These are phyloP conservation scores for Cordyceps farinosa DNA, from an alignment of 2,329 filamentous ascomycete genomes.

Conservation along the genomic window DNA sequence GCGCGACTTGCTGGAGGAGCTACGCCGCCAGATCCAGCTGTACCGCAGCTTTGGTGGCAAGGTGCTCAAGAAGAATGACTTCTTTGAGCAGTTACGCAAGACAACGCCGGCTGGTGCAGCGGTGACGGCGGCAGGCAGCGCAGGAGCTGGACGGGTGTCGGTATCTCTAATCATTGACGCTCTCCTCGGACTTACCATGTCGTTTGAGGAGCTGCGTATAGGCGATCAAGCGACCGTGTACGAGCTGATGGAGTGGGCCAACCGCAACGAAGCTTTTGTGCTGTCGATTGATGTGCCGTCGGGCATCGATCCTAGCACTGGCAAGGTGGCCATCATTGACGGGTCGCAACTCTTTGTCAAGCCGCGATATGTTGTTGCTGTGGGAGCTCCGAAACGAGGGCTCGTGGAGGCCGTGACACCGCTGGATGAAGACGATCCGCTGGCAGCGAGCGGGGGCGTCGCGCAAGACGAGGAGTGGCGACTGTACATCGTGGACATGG, in stretches of 20 bases:
- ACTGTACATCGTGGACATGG: conserved; percentile 81
- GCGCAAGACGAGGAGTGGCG: conserved; percentile 64
- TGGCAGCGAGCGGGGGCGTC: conserved; percentile 27
- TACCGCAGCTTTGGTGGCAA: conserved; percentile 80
- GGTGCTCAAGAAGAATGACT: conserved; percentile 58
- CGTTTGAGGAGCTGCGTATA: conserved; percentile 82
- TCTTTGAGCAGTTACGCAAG: conserved; percentile 58
- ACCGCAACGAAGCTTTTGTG: conserved; percentile 77
- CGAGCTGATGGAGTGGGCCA: conserved; percentile 90
- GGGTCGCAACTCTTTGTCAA: conserved; percentile 76
- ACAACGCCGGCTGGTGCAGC: conserved; percentile 32
- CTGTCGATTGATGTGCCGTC: conserved; percentile 89
- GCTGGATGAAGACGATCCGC: conserved; percentile 38
- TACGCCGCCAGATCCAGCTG: conserved; percentile 77
- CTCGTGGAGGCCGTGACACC: conserved; percentile 71
- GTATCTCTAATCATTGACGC: conserved; percentile 86
- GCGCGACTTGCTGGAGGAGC: conserved; percentile 72
- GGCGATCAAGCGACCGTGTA: conserved; percentile 81
- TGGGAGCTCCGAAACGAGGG: conserved; percentile 84
- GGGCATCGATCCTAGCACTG: conserved; percentile 76
- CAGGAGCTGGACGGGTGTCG: conserved; percentile 50
- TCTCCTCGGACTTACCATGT: conserved; percentile 77
- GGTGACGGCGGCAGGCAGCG: conserved; percentile 34
- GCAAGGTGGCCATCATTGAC: conserved; percentile 64
- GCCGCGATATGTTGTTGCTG: conserved; percentile 76